Evolutionary conservation across 2,329 filamentous ascomycete species (phyloP).

Genomic region (Trichophyton mentagrophytes): DNA sequence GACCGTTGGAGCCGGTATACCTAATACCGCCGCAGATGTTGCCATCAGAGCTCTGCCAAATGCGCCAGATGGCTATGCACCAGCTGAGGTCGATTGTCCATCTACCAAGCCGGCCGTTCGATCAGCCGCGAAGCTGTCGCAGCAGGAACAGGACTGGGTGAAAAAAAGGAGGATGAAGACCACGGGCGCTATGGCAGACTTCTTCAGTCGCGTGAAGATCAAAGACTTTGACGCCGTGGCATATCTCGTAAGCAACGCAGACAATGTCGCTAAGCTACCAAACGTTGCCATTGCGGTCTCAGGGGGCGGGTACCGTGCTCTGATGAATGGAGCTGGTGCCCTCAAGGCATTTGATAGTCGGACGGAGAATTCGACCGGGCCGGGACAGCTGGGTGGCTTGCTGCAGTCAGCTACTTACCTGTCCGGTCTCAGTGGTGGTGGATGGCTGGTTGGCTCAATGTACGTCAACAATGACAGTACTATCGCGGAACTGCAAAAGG

Average conservation of each 20-base stretch:
- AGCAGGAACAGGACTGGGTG: slow-evolving; percentile 63
- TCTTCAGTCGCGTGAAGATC: slow-evolving; percentile 61
- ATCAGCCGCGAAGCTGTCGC: slow-evolving; percentile 48
- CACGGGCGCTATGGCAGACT: slow-evolving; percentile 57
- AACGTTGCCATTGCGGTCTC: slow-evolving; percentile 68
- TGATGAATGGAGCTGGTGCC: slow-evolving; percentile 70
- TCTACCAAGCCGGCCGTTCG: slow-evolving; percentile 56
- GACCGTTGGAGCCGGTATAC: background rate
- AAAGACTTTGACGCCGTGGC: slow-evolving; percentile 59
- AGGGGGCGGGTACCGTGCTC: slow-evolving; percentile 75
- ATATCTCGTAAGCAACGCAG: slow-evolving; percentile 52
- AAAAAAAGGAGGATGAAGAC: slow-evolving; percentile 58
- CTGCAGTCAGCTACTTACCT: slow-evolving; percentile 72
- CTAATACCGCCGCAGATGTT: background rate
- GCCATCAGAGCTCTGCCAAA: slow-evolving; percentile 36
- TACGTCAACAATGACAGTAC: slow-evolving; percentile 67
- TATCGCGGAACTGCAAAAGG: slow-evolving; percentile 43
- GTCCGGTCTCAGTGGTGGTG: slow-evolving; percentile 66
- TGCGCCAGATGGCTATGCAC: slow-evolving; percentile 58
- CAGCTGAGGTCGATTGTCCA: slow-evolving; percentile 56
- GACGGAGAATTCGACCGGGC: slow-evolving; percentile 46
- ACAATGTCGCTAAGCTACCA: slow-evolving; percentile 46
- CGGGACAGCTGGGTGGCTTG: slow-evolving; percentile 64
- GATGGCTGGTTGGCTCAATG: slow-evolving; percentile 73
- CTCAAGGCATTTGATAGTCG: slow-evolving; percentile 67